Conservation (phyloP, 768 basidiomycete species). For the Boletus sp. region DNA sequence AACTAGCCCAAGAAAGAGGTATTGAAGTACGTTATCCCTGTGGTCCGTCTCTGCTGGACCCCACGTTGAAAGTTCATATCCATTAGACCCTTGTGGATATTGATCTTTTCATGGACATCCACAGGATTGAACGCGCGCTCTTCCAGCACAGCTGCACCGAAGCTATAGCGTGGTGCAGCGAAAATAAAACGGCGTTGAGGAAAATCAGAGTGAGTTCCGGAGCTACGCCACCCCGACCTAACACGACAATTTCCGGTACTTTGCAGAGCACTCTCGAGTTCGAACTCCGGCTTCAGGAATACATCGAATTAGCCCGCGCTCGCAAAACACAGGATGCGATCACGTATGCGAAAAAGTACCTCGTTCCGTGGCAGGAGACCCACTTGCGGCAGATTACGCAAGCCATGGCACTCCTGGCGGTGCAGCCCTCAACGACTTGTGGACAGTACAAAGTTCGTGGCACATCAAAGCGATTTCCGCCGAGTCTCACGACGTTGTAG, state of each 20-base stretch:
- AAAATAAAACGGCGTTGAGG: constrained; percentile 88
- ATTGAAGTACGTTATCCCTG: constrained; percentile 63
- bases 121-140: constrained; percentile 80
- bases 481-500: constrained; percentile 38
- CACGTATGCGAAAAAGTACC: constrained; percentile 75
- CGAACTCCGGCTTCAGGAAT: constrained; percentile 92
- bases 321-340: constrained; percentile 73
- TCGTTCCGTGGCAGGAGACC: constrained; percentile 78
- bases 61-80: constrained; percentile 17
- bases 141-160: constrained; percentile 74
- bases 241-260: constrained; percentile 17
- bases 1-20: constrained; percentile 68
- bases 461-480: background rate
- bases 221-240: constrained; percentile 5
- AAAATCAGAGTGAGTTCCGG: constrained; percentile 71
- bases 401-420: constrained; percentile 74
- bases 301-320: constrained; percentile 82
- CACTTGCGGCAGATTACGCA: constrained; percentile 76
- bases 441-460: constrained; percentile 73
- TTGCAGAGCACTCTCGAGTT: constrained; percentile 91
- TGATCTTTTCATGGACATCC: constrained; percentile 86
- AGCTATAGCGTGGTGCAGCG: constrained; percentile 92
- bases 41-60: constrained; percentile 10
- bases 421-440: constrained; percentile 64
- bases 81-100: constrained; percentile 81